Evolutionary conservation across 208 protist genomes (phyloP).

Genomic region (Phytomonas serpens): DNA sequence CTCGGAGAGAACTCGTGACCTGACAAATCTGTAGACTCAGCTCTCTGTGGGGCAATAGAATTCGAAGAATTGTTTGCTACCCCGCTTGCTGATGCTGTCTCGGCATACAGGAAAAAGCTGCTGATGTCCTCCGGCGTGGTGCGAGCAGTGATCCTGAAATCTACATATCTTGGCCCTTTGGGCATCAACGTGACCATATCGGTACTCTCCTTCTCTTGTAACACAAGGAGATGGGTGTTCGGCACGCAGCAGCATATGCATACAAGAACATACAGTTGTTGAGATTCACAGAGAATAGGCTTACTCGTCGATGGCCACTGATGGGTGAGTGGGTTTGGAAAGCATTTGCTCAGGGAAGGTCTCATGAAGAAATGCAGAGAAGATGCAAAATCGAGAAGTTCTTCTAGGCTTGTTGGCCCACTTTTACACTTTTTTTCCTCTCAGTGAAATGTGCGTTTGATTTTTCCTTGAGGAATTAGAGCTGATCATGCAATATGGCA

Average conservation of each 20-base stretch:
- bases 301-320: constrained; percentile 75
- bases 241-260: constrained; percentile 78
- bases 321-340: constrained; percentile 66
- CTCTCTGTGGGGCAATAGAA: background rate
- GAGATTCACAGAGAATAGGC: constrained; percentile 70
- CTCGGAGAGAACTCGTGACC: constrained; percentile 13
- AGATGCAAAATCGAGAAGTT: background rate
- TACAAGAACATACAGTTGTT: constrained; percentile 79
- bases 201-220: constrained; percentile 46
- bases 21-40: background rate
- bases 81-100: constrained; percentile 21
- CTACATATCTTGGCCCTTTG: constrained; percentile 71
- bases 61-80: background rate
- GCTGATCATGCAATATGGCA: background rate
- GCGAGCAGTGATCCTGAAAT: constrained; percentile 53
- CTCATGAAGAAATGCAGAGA: constrained; percentile 1
- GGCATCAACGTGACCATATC: constrained; percentile 72
- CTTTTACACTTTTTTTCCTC: background rate
- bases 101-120: constrained; percentile 54
- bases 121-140: constrained; percentile 54
- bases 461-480: background rate
- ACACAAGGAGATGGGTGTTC: constrained; percentile 67
- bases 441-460: background rate
- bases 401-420: background rate
- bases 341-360: constrained; percentile 64